These are phyloP conservation scores for Polyplosphaeria fusca DNA, from an alignment of 495 filamentous ascomycete genomes.

Conservation along the genomic window DNA sequence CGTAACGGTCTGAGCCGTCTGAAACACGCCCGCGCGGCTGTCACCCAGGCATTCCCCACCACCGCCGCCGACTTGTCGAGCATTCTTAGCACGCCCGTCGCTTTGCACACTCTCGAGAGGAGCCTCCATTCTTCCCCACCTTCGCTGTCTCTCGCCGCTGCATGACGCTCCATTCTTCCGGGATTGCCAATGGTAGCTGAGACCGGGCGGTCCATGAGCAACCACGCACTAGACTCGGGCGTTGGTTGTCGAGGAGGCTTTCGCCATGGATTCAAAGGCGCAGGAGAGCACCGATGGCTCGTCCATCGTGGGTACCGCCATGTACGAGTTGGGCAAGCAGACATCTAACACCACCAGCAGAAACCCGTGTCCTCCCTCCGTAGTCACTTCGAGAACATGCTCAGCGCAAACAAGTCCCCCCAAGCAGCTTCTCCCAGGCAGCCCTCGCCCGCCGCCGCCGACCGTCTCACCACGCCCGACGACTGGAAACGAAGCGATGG, in stretches of 20 bases:
- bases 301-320: slow-evolving; percentile 52
- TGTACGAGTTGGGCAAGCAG: not conserved
- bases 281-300: slow-evolving; percentile 53
- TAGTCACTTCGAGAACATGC: slow-evolving; percentile 88
- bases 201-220: slow-evolving; percentile 25
- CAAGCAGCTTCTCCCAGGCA: slow-evolving; percentile 11
- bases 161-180: slow-evolving; percentile 10
- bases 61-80: slow-evolving; percentile 7
- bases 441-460: slow-evolving; percentile 8
- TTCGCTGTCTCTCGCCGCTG: not conserved
- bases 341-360: slow-evolving; percentile 25
- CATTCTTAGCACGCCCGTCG: slow-evolving; percentile 17
- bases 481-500: slow-evolving; percentile 27
- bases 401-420: slow-evolving; percentile 41
- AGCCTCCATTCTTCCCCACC: not conserved
- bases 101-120: not conserved
- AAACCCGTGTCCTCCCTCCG: slow-evolving; percentile 86
- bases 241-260: slow-evolving; percentile 24
- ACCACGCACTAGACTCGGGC: slow-evolving; percentile 20
- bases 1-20: too few species aligned
- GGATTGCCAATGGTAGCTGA: slow-evolving; percentile 22
- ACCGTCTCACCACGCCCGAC: slow-evolving; percentile 11
- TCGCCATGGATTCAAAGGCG: slow-evolving; percentile 27
- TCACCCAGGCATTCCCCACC: slow-evolving; percentile 12
- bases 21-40: slow-evolving; percentile 22